phyloP scores from a whole-genome alignment of 2,329 filamentous ascomycete species.

The Fusarium sulawesiense region DNA sequence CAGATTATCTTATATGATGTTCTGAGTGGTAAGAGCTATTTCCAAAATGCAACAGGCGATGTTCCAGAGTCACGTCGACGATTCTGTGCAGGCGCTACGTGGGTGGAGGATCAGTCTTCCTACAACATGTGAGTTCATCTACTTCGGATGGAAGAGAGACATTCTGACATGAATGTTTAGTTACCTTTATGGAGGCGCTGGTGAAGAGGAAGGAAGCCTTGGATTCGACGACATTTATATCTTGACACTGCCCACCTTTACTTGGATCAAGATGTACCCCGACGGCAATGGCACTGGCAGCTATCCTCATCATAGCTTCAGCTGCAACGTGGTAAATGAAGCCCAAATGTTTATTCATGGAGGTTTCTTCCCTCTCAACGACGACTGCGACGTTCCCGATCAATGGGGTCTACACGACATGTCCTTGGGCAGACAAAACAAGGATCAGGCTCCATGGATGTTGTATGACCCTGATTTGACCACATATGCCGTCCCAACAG shows the following conservation, averaged over 20 bases:
- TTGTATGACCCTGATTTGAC: constrained; percentile 62
- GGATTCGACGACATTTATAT: constrained; percentile 72
- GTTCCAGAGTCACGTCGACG: constrained; percentile 63
- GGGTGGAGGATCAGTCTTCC: constrained; percentile 68
- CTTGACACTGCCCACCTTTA: constrained; percentile 69
- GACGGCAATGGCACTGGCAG: constrained; percentile 52
- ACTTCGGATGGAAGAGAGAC: too few relatives aligned
- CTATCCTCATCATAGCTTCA: constrained; percentile 65
- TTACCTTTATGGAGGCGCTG: constrained; percentile 70
- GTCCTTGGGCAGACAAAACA: constrained; percentile 64
- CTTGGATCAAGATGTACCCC: constrained; percentile 68
- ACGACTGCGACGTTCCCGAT: constrained; percentile 62
- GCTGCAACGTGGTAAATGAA: constrained; percentile 64
- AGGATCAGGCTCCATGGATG: constrained; percentile 60
- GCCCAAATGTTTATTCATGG: constrained; percentile 73
- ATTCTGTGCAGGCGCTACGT: constrained; percentile 71
- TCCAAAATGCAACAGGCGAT: constrained; percentile 64
- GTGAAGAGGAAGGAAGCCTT: constrained; percentile 56
- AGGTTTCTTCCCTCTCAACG: constrained; percentile 63
- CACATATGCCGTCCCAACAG: constrained; percentile 63
- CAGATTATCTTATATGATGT: constrained; percentile 71
- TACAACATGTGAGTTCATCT: constrained; percentile 68
- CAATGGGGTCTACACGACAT: constrained; percentile 69
- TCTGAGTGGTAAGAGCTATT: constrained; percentile 67
- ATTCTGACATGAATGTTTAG: constrained; percentile 49